Conservation (phyloP, 2,329 filamentous ascomycete genomes). For the Diaporthe destruens region DNA sequence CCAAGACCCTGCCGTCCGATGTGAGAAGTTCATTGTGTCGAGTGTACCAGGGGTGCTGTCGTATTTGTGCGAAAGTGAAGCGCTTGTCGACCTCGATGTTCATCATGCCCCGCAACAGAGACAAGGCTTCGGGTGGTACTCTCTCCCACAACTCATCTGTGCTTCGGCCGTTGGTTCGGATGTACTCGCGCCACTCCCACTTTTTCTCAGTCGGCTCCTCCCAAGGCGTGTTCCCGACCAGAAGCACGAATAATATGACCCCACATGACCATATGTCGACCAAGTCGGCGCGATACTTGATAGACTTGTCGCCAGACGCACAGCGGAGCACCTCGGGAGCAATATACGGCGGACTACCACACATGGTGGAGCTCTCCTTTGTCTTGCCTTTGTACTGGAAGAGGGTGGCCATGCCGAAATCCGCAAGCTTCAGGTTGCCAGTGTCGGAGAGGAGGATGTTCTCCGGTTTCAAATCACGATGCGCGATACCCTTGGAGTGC, state of each 20-base stretch:
- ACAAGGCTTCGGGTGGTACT: slow-evolving; percentile 79
- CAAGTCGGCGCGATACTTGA: slow-evolving; percentile 80
- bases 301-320: slow-evolving; percentile 60
- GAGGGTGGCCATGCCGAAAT: slow-evolving; percentile 95
- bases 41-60: slow-evolving; percentile 95
- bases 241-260: slow-evolving; percentile 94
- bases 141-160: slow-evolving; percentile 88
- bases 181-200: slow-evolving; percentile 92
- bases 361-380: slow-evolving; percentile 89
- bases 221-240: slow-evolving; percentile 98
- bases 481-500: slow-evolving; percentile 94
- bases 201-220: slow-evolving; percentile 88
- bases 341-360: slow-evolving; percentile 96
- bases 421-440: slow-evolving; percentile 92
- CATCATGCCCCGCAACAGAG: slow-evolving; percentile 93
- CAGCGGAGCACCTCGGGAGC: slow-evolving; percentile 87
- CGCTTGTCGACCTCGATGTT: slow-evolving; percentile 79
- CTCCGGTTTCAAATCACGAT: slow-evolving; percentile 93
- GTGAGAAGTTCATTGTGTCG: slow-evolving; percentile 82
- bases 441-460: slow-evolving; percentile 90
- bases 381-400: slow-evolving; percentile 89
- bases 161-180: slow-evolving; percentile 82
- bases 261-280: slow-evolving; percentile 98
- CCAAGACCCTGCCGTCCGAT: slow-evolving; percentile 78
- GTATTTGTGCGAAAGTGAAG: slow-evolving; percentile 88